Evolutionary conservation across 306 rosid species (phyloP).

Genomic region (Ammopiptanthus mongolicus): DNA sequence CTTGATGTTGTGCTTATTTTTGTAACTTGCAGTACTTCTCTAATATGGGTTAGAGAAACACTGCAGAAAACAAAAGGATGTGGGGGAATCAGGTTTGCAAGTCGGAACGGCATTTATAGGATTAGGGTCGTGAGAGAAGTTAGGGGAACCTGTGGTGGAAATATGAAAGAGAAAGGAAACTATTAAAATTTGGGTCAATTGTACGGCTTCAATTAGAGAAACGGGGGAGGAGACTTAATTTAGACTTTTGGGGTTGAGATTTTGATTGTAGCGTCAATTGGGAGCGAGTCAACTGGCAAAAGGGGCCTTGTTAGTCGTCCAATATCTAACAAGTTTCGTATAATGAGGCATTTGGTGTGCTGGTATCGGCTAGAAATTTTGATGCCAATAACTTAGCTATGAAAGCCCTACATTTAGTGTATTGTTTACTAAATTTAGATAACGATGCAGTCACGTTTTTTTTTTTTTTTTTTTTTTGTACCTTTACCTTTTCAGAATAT

Average conservation of each 20-base stretch:
- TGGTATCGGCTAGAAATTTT: too few relatives aligned
- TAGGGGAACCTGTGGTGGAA: slow-evolving; percentile 16
- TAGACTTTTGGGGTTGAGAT: not conserved
- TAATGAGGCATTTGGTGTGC: too few relatives aligned
- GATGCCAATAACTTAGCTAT: too few relatives aligned
- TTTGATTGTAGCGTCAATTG: not conserved
- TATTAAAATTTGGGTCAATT: not conserved
- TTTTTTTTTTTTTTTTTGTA: too few relatives aligned
- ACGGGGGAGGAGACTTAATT: not conserved
- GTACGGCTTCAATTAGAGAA: not conserved
- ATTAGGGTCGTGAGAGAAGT: not conserved
- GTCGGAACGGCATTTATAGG: slow-evolving; percentile 8
- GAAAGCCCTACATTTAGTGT: too few relatives aligned
- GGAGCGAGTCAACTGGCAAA: not conserved
- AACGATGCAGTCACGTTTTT: too few relatives aligned
- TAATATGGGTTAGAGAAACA: slow-evolving; percentile 33
- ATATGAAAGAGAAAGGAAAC: not conserved
- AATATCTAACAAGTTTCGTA: too few relatives aligned
- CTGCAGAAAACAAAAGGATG: slow-evolving; percentile 15
- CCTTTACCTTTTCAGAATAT: too few relatives aligned
- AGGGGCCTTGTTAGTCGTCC: not conserved
- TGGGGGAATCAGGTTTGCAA: not conserved
- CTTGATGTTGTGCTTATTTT: not conserved
- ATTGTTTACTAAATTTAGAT: too few relatives aligned
- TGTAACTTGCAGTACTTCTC: slow-evolving; percentile 37